A percentile compares a stretch with the other conserved stretches of the same genome.
phyloP scores from a whole-genome alignment of 2,329 filamentous ascomycete genomes.

The Colletotrichum australisinense region DNA sequence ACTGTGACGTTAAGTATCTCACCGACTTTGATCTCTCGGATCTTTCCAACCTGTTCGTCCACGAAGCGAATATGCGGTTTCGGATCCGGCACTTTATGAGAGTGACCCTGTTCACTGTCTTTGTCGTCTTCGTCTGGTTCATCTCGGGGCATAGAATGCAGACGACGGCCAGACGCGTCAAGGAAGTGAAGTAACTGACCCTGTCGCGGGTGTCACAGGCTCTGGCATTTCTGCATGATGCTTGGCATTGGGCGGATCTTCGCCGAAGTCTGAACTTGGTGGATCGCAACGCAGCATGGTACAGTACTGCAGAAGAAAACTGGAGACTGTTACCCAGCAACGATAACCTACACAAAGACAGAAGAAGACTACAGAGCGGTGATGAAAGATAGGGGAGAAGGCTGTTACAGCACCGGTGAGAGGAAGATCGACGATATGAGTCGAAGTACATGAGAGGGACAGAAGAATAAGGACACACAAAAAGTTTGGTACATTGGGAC shows the following conservation, averaged over 20 bases:
- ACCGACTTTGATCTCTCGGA: conserved; percentile 56
- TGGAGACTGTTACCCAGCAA: conserved; percentile 4
- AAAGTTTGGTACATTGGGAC: conserved; percentile 15
- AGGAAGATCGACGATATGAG: not conserved
- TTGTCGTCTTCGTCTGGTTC: conserved; percentile 57
- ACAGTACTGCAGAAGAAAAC: not conserved
- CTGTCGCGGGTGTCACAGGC: not conserved
- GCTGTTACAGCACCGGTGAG: not conserved
- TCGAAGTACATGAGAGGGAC: not conserved
- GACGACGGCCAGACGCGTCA: conserved; percentile 29
- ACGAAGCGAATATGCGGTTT: conserved; percentile 39
- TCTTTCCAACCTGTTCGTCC: conserved; percentile 51
- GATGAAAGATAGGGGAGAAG: conserved; percentile 16
- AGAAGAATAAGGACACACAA: not conserved
- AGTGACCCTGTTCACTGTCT: conserved; percentile 54
- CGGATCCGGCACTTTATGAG: conserved; percentile 53
- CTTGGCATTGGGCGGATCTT: conserved; percentile 22
- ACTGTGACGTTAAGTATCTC: conserved; percentile 71
- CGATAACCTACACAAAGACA: conserved; percentile 2
- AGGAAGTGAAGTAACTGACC: conserved; percentile 23
- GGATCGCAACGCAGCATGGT: conserved; percentile 2
- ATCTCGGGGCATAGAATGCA: conserved; percentile 49
- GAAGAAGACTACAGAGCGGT: not conserved
- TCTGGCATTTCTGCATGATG: conserved; percentile 9
- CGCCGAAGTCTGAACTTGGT: conserved; percentile 11